Base-by-base conservation (phyloP, 768 basidiomycete species). In the Tremella mesenterica region DNA sequence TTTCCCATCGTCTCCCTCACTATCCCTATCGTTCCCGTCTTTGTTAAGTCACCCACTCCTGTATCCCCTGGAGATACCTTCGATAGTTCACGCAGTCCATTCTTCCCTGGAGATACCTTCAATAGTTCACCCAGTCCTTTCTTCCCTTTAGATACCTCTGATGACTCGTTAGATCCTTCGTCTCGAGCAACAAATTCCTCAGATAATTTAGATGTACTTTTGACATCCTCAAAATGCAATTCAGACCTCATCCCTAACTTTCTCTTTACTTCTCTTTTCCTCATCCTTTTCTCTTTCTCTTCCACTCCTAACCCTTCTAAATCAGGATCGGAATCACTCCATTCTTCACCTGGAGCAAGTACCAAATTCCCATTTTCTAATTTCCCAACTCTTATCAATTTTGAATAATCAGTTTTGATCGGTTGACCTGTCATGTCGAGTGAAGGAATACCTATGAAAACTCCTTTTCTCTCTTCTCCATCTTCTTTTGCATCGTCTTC, bases 341-440 rank as follows among this genome's bases (percentile, higher is more conserved):
- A 47, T 49, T 59, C 53, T 48, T 69, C 64, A 18, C 61, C 62
- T 0, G 67, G 61, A 3, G 67, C 67, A 2, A 69, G 41, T 21
- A 69, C 58, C 21, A 69, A 34, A 54, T 65, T 65, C 30, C 67
- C 67, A 64, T 69, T 69, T 39, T 69, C 64, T 20, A 69, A 47
- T 39, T 53, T 64, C 0, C 67, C 67, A 2, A 69, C 62, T 20
- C 62, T 46, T 4, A 69, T 43, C 30, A 58, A 64, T 25, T 53
- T 45, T 47, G 55, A 47, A 18, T 64, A 38, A 58, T 68, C 61
- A 26, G 64, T 61, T 28, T 60, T 60, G 16, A 59, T 63, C 7
- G 66, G 66, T 49, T 65, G 62, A 21, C 64, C 45, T 4, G 65
- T 68, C 47, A 51, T 54, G 44, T 60, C 61, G 9, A 65, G 54